A percentile compares a stretch with the other conserved stretches of the same genome.
Conservation (phyloP, 208 protist genomes). For the Crithidia brevicula region DNA sequence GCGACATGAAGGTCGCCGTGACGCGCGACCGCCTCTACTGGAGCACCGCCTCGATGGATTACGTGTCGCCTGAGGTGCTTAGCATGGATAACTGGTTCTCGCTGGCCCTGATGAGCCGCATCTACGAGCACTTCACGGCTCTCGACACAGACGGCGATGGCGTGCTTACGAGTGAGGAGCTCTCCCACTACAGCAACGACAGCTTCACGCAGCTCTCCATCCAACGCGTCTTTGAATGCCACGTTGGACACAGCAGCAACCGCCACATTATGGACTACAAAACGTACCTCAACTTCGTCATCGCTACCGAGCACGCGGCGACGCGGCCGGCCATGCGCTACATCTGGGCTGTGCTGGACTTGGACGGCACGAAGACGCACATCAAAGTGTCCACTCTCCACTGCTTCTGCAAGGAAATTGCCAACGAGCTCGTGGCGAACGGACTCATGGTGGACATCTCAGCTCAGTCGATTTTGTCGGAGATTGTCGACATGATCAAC, state of each 20-base stretch:
- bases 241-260: slow-evolving; percentile 75
- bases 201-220: slow-evolving; percentile 87
- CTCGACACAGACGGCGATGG: slow-evolving; percentile 88
- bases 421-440: slow-evolving; percentile 65
- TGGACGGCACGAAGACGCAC: slow-evolving; percentile 63
- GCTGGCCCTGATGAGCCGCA: slow-evolving; percentile 75
- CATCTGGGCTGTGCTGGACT: slow-evolving; percentile 87
- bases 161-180: slow-evolving; percentile 78
- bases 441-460: slow-evolving; percentile 86
- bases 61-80: slow-evolving; percentile 56
- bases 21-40: slow-evolving; percentile 69
- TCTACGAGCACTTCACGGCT: slow-evolving; percentile 91
- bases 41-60: slow-evolving; percentile 79
- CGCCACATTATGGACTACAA: slow-evolving; percentile 93
- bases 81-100: slow-evolving; percentile 93
- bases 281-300: slow-evolving; percentile 93
- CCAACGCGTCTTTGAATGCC: slow-evolving; percentile 88
- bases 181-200: slow-evolving; percentile 81
- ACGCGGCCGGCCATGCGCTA: slow-evolving; percentile 83
- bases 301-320: slow-evolving; percentile 88
- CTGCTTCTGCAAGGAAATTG: slow-evolving; percentile 89
- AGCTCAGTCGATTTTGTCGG: slow-evolving; percentile 79
- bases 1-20: slow-evolving; percentile 37
- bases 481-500: slow-evolving; percentile 94
- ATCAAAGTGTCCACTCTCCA: slow-evolving; percentile 71